Evolutionary conservation across 208 protist genomes (phyloP).

Genomic region (Sergeia podlipaevii): DNA sequence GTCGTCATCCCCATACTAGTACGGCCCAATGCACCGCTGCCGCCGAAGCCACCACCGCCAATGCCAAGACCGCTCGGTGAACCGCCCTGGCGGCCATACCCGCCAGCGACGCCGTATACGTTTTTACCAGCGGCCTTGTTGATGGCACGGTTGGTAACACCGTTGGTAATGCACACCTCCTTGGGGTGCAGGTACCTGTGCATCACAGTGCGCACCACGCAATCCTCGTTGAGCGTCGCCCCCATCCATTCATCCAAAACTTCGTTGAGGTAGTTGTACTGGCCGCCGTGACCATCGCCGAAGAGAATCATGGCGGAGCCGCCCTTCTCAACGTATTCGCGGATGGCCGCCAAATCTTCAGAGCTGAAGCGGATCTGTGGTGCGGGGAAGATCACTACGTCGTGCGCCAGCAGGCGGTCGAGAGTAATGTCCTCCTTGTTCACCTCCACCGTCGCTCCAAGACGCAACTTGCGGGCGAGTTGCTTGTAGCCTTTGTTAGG

Average conservation of each 20-base stretch:
- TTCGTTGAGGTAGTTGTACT: constrained; percentile 77
- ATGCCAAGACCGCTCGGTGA: constrained; percentile 9
- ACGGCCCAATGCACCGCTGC: too few species aligned
- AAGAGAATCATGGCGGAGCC: constrained; percentile 91
- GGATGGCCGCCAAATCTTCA: constrained; percentile 77
- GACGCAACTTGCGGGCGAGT: constrained; percentile 72
- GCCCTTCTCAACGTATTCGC: constrained; percentile 84
- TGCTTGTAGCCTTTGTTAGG: constrained; percentile 89
- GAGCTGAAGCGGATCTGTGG: constrained; percentile 69
- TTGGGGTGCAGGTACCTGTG: constrained; percentile 97
- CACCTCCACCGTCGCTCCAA: constrained; percentile 72
- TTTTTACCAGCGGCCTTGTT: constrained; percentile 90
- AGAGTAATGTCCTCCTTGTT: constrained; percentile 90
- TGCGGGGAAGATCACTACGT: constrained; percentile 79
- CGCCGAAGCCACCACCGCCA: constrained; percentile 1
- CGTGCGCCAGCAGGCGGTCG: constrained; percentile 59
- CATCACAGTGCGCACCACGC: constrained; percentile 93
- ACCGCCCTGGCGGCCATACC: constrained; percentile 3
- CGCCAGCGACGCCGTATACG: constrained; percentile 38
- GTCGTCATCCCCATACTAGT: constrained; percentile 20
- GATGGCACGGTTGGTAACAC: constrained; percentile 94
- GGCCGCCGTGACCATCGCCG: constrained; percentile 90
- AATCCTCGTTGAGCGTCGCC: constrained; percentile 93
- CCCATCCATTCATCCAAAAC: constrained; percentile 88
- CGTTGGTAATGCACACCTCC: constrained; percentile 92